Evolutionary conservation across 768 basidiomycete genomes (phyloP).

Genomic region (Termitomyces sp.): DNA sequence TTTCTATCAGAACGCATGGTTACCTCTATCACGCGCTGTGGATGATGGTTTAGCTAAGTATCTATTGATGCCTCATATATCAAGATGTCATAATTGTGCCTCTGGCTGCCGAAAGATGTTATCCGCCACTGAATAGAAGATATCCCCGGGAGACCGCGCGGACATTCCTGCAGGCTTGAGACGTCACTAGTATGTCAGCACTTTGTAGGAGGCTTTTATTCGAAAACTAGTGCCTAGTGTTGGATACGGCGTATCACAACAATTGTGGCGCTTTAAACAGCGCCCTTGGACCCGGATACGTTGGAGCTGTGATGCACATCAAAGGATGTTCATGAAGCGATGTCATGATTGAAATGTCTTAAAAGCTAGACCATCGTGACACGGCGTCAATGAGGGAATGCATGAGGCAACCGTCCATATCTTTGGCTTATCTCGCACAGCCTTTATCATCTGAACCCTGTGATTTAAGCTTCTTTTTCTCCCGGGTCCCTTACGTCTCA

Average conservation of each 20-base stretch:
- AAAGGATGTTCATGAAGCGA: neutral
- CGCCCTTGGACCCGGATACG: neutral
- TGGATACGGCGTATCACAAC: neutral
- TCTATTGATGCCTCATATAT: neutral
- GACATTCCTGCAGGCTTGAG: neutral
- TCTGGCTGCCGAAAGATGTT: neutral
- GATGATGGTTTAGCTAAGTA: too few species aligned
- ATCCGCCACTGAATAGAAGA: neutral
- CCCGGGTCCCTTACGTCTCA: neutral
- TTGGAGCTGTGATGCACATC: neutral
- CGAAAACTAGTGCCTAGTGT: neutral
- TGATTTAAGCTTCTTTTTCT: neutral
- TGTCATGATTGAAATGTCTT: neutral
- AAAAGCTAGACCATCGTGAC: neutral
- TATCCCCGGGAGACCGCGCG: neutral
- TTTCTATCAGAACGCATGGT: conserved; percentile 21
- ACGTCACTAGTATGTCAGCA: neutral
- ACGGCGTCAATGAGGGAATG: neutral
- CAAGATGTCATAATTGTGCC: neutral
- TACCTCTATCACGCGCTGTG: conserved; percentile 21
- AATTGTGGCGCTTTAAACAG: neutral
- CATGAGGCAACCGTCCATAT: neutral
- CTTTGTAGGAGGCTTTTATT: neutral
- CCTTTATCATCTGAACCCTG: neutral
- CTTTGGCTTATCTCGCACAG: neutral